Evolutionary conservation across 129 eudicot genomes (phyloP).

Genomic region (Calendula officinalis): DNA sequence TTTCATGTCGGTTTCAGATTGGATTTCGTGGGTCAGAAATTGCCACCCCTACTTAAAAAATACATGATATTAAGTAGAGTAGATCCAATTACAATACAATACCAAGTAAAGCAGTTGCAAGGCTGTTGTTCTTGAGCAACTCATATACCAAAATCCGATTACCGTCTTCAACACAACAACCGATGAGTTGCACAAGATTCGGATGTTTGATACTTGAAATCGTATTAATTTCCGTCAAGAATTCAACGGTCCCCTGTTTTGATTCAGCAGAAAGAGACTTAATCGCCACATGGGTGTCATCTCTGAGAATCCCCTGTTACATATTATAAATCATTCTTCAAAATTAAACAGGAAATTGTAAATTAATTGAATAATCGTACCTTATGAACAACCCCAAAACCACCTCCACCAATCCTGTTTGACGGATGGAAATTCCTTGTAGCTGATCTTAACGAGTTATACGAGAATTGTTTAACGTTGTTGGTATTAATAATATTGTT

Average conservation of each 20-base stretch:
- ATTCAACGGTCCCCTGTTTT: constrained; percentile 60
- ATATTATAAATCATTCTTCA: background rate
- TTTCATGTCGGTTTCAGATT: too few relatives aligned
- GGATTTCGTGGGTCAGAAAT: too few relatives aligned
- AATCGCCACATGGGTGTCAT: constrained; percentile 52
- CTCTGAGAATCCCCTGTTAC: constrained; percentile 65
- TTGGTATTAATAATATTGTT: constrained; percentile 35
- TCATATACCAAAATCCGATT: constrained; percentile 62
- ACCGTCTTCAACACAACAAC: constrained; percentile 67
- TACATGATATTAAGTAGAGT: too few relatives aligned
- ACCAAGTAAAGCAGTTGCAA: constrained; percentile 58
- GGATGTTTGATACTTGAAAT: constrained; percentile 61
- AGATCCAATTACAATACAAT: background rate
- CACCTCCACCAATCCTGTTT: constrained; percentile 69
- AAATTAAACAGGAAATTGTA: too few relatives aligned
- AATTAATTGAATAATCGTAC: constrained; percentile 10
- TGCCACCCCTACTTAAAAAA: too few relatives aligned
- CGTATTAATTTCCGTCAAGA: constrained; percentile 56
- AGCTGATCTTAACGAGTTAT: constrained; percentile 69
- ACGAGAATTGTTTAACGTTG: constrained; percentile 51
- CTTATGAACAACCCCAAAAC: constrained; percentile 68
- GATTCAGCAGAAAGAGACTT: constrained; percentile 72
- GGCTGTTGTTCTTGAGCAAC: constrained; percentile 63
- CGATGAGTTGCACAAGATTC: constrained; percentile 62
- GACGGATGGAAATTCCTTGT: constrained; percentile 70